Percentiles rank a stretch among this genome's conserved stretches.
Conservation (phyloP, 345 rosid genomes). For the Trapa incisa region DNA sequence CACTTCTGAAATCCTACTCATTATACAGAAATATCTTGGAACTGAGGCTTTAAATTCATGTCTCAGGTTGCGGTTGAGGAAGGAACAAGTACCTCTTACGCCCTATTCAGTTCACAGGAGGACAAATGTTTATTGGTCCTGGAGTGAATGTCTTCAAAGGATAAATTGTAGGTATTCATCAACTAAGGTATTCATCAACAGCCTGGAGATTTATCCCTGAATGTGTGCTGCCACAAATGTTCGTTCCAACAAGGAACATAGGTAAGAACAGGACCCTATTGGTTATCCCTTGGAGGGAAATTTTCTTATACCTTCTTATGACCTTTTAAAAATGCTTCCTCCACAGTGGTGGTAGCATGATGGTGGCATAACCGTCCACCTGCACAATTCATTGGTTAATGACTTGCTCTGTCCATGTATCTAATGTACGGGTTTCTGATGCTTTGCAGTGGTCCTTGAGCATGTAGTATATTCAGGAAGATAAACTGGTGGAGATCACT, state of each 20-base stretch:
- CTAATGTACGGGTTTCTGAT: not conserved
- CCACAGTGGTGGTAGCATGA: too few relatives aligned
- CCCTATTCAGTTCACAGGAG: conserved; percentile 82
- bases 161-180: conserved; percentile 65
- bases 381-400: not conserved
- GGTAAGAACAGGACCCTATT: conserved; percentile 25
- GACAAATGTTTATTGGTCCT: conserved; percentile 80
- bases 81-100: conserved; percentile 80
- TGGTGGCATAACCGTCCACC: not conserved
- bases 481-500: conserved; percentile 93
- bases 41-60: not conserved
- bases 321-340: not conserved
- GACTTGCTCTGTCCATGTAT: not conserved
- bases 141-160: conserved; percentile 82
- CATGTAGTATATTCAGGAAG: conserved; percentile 94
- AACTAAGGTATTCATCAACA: conserved; percentile 38
- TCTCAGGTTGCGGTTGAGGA: conserved; percentile 79
- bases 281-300: not conserved
- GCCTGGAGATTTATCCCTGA: conserved; percentile 73
- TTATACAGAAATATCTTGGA: not conserved
- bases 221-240: conserved; percentile 88
- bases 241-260: conserved; percentile 80
- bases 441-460: conserved; percentile 76
- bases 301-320: not conserved
- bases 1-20: not conserved